Base-by-base conservation (phyloP, 345 rosid genomes). In the Sonneratia alba region DNA sequence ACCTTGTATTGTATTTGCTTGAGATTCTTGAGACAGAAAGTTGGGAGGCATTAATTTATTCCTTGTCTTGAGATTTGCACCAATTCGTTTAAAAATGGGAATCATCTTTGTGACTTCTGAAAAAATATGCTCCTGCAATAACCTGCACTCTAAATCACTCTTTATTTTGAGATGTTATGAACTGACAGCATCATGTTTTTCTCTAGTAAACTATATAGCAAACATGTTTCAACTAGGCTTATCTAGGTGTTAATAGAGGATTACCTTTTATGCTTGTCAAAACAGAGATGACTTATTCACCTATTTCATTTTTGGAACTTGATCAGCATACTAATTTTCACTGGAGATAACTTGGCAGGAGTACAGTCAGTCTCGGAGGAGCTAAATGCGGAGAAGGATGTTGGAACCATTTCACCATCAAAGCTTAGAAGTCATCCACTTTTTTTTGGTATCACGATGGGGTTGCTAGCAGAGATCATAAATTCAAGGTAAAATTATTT, bases 381-480 rank as follows among this genome's bases (percentile, higher is more conserved):
- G 73, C 80, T 49, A 56, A 68, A 61, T 64, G 66, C 61, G 36
- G 78, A 79, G 43, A 81, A 81, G 36, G 82, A 79, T 81, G 51
- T 74, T 73, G 78, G 74, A 76, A 77, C 68, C 47, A 80, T 80
- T 76, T 72, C 78, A 73, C 89, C 77, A 74, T 79, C 78, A 74
- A 89, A 91, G 79, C 91, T 96, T 70, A 86, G 85, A 24, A 69
- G 81, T 45, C 99, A 92, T 84, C 95, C 97, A 15, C 96, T 96
- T 77, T 92, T 96, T 84, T 91, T 91, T 81, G 97, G 96, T 74
- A 84, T 92, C 42, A 74, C 99, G 49, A 83, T 96, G 98, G 96
- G 99, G 72, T 81, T 96, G 70, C 83, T 96, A 71, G 99, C 98
- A 9, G 99, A 96, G 86, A 82, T 96, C 67, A 90, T 96, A 79